Conservation (phyloP, 139 green algal genomes). For the Volvox africanus region DNA sequence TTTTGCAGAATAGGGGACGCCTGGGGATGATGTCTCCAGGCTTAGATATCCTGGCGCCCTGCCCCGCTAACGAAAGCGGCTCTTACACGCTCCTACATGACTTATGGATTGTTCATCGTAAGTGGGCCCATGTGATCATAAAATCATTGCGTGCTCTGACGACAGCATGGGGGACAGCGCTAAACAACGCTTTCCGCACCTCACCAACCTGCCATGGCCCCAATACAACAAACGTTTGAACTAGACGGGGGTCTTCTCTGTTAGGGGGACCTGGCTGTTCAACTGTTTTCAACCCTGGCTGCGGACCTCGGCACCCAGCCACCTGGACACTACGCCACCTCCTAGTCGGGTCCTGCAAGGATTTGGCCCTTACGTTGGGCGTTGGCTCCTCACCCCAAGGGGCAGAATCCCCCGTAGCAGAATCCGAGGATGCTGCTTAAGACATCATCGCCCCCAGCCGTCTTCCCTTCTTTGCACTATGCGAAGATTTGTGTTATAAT, state of each 20-base stretch:
- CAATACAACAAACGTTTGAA: too few species aligned
- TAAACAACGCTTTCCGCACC: too few species aligned
- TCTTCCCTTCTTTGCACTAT: neutral
- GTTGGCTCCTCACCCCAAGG: neutral
- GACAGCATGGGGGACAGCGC: too few species aligned
- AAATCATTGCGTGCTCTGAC: too few species aligned
- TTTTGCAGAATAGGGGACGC: neutral
- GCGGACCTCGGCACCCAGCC: too few species aligned
- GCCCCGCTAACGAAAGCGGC: constrained; percentile 1
- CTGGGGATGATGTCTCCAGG: neutral
- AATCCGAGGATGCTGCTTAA: neutral
- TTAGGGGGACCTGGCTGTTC: too few species aligned
- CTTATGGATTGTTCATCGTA: neutral
- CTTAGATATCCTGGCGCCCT: neutral
- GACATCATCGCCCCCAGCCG: neutral
- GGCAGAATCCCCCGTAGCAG: neutral
- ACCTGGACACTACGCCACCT: neutral
- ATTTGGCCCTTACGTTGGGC: neutral
- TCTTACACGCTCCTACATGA: neutral
- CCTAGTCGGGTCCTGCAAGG: neutral
- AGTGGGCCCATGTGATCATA: neutral
- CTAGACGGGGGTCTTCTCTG: too few species aligned
- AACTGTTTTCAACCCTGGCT: too few species aligned
- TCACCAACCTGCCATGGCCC: too few species aligned
- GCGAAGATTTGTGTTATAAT: too few species aligned